Evolutionary conservation across 1,139 yeast species (phyloP).

Genomic region (Kodamaea ohmeri): DNA sequence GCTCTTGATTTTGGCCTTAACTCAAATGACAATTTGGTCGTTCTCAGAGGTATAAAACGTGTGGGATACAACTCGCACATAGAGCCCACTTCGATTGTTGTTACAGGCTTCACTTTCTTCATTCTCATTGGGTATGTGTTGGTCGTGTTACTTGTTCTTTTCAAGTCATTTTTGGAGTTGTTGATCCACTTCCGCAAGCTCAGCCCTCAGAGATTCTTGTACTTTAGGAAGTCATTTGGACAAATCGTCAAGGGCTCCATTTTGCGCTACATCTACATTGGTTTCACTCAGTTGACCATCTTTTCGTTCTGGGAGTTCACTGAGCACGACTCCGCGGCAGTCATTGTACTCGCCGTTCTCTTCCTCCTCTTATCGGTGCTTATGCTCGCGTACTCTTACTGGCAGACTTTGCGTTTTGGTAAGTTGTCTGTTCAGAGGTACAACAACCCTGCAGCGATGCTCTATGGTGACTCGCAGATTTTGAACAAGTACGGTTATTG

Average conservation of each 20-base stretch:
- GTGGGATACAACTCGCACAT: constrained; percentile 64
- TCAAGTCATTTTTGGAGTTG: constrained; percentile 51
- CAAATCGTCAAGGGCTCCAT: constrained; percentile 63
- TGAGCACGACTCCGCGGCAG: constrained; percentile 68
- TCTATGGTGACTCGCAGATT: constrained; percentile 66
- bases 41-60: constrained; percentile 74
- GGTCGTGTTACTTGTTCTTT: constrained; percentile 45
- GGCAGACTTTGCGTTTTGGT: constrained; percentile 58
- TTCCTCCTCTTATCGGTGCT: constrained; percentile 55
- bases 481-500: constrained; percentile 73
- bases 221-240: constrained; percentile 53
- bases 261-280: constrained; percentile 68
- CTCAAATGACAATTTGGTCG: constrained; percentile 50
- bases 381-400: constrained; percentile 58
- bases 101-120: constrained; percentile 75
- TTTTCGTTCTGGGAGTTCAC: constrained; percentile 76
- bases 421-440: constrained; percentile 48
- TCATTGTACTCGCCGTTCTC: constrained; percentile 65
- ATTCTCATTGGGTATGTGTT: constrained; percentile 59
- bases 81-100: constrained; percentile 71
- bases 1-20: constrained; percentile 31
- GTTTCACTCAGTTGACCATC: constrained; percentile 68
- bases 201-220: constrained; percentile 44
- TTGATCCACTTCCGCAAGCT: constrained; percentile 43
- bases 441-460: constrained; percentile 72